Conservation (phyloP, 208 protist species). For the Borovskyia barvae region DNA sequence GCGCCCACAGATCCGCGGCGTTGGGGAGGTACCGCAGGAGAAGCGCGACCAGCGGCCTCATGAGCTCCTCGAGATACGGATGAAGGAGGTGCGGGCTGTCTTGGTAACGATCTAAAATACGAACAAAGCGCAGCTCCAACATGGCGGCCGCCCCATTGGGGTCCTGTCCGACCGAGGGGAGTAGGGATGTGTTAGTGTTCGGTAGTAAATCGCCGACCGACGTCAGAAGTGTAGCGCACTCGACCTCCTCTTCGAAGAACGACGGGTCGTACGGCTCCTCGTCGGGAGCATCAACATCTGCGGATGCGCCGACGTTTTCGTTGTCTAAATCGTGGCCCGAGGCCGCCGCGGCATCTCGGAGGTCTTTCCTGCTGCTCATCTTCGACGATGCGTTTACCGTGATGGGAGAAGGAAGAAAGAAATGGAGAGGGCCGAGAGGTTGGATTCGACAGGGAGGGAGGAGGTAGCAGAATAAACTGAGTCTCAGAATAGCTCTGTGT, state of each 20-base stretch:
- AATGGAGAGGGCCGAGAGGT: too few relatives aligned
- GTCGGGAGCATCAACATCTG: conserved; percentile 9
- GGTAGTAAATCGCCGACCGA: conserved; percentile 36
- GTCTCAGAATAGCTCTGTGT: too few relatives aligned
- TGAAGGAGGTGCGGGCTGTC: conserved; percentile 93
- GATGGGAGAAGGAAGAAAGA: too few relatives aligned
- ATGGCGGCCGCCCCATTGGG: conserved; percentile 58
- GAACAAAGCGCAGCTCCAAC: conserved; percentile 53
- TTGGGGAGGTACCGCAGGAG: conserved; percentile 49
- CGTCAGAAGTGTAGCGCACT: conserved; percentile 44
- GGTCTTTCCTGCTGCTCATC: too few relatives aligned
- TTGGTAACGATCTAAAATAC: conserved; percentile 91
- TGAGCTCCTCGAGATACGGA: conserved; percentile 82
- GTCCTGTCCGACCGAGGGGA: conserved; percentile 60
- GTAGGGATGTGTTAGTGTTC: conserved; percentile 22
- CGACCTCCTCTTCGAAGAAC: conserved; percentile 79
- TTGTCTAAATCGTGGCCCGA: background rate
- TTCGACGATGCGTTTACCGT: too few relatives aligned
- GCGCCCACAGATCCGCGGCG: conserved; percentile 45
- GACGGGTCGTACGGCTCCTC: conserved; percentile 55
- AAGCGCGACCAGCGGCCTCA: conserved; percentile 72
- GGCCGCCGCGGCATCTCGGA: background rate
- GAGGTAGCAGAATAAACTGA: too few relatives aligned
- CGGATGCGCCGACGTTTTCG: background rate
- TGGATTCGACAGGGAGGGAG: too few relatives aligned